Base-by-base conservation (phyloP, 257 asterid species). In the Haberlea rhodopensis region DNA sequence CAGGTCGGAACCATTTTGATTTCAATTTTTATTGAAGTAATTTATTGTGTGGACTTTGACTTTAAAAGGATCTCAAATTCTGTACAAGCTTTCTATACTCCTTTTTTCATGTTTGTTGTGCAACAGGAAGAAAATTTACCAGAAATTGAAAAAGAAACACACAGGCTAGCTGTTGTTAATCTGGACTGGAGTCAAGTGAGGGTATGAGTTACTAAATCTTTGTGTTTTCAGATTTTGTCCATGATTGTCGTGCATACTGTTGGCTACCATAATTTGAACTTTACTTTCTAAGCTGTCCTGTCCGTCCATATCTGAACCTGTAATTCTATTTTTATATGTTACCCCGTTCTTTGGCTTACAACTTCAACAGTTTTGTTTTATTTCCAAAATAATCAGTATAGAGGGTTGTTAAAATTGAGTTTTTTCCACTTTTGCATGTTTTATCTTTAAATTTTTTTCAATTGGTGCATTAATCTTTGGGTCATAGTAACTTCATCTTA, bases 181-280 rank as follows among this genome's bases (percentile, higher is more conserved):
- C 73, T 94, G 84, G 97, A 94, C 70, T 94, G 99, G 99, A 76
- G 84, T 75, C 89, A 91, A 73, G 92, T 90, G 52, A 82, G 89
- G 99, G 96, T 88, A 57, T n/a, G 87, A 72, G 8, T 28, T 57
- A 25, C 57, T 54, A 63, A 57, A 73, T 21, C 23, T 34, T 19
- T 22, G 19, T 34, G 34, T 46, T 61, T 52, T 64, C 15, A 18
- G 21, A 45, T 53, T 68, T 49, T 21, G 23, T 58, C 32, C 15
- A 60, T 22, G 31, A 31, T 51, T 65, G 29, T 69, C 37, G 34
- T 37, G 22, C 21, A 22, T 32, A 19, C 58, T 43, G 58, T 9
- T 57, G 25, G 3, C 43, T 18, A 40, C 15, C 48, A 1, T 24
- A 22, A n/a, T 4, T 1, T 27, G 43, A n/a, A 27, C 11, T 5